Base-by-base conservation (phyloP, 2,329 filamentous ascomycete species). In the Cladophialophora carrionii region DNA sequence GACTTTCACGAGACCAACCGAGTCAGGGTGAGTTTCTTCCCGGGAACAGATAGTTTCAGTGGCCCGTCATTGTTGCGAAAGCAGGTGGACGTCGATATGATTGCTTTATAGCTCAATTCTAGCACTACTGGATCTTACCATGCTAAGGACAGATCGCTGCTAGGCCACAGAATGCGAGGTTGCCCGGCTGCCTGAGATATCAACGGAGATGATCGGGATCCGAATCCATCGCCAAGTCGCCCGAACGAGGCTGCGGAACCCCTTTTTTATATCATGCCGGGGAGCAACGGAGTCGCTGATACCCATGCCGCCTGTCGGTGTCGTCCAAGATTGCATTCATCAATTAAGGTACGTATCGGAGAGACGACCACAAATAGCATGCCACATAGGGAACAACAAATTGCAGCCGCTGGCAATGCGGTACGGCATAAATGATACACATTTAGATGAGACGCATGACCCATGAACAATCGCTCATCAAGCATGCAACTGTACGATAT, bases 401-500 rank as follows among this genome's bases (percentile, higher is more conserved):
- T 22, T 24, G 10, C 17, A 58, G 12, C 24, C 29, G 37, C 56
- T 58, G 12, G 56, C 32, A 34, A 49, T 58, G 56, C 41, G 29
- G 31, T n/a, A 46, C 37, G 41, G 22, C 26, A 49, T 49, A 49
- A 49, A 49, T 58, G 56, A 58, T 58, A 58, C 37, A 49, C 37
- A 34, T 58, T 58, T 58, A 58, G 24, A 58, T 46, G 46, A 58
- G 41, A 58, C n/a, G 20, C 56, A 49, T 58, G 48, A n/a, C 26
- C 56, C 37, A 43, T 22, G 26, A n/a, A n/a, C 56, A 49, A 49
- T 58, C 37, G 56, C 56, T 49, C 41, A 49, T 58, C 29, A 29
- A 32, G 43, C 56, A 43, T 58, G 37, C 37, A 31, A 48, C 22
- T 58, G 46, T 17, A 29, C 22, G 22, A 49, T 49, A 24, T 24